Percentiles rank a stretch among this genome's conserved stretches.
These are phyloP conservation scores for Penicillium sp. DNA, from an alignment of 2,329 filamentous ascomycete genomes.

Conservation along the genomic window DNA sequence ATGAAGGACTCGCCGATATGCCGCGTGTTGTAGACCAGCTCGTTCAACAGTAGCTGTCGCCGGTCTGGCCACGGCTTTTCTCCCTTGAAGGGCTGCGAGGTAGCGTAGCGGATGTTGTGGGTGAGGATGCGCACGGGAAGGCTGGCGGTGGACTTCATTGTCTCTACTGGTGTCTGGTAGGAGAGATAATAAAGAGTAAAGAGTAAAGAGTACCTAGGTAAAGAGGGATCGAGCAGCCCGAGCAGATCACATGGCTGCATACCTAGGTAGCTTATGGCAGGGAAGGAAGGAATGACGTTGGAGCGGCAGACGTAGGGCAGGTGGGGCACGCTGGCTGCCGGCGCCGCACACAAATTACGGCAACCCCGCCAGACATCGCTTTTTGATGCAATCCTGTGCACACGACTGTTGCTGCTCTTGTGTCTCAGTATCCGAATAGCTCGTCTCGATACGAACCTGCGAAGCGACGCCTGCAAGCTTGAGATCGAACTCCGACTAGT, in stretches of 20 bases:
- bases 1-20: slow-evolving; percentile 47
- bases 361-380: slow-evolving; percentile 6
- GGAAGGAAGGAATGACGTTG: slow-evolving; percentile 7
- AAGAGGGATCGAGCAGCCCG: too few relatives aligned
- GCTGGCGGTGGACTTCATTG: slow-evolving; percentile 24
- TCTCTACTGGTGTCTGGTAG: too few relatives aligned
- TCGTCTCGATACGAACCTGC: too few relatives aligned
- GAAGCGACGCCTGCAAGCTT: background rate
- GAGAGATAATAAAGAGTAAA: too few relatives aligned
- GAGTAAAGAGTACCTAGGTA: too few relatives aligned
- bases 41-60: slow-evolving; percentile 42
- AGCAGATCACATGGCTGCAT: too few relatives aligned
- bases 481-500: too few relatives aligned
- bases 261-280: too few relatives aligned
- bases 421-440: too few relatives aligned
- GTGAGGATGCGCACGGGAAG: slow-evolving; percentile 49
- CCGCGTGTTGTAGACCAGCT: slow-evolving; percentile 46
- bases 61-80: slow-evolving; percentile 51
- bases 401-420: slow-evolving; percentile 10
- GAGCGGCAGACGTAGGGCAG: background rate
- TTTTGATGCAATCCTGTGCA: slow-evolving; percentile 5
- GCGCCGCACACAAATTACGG: slow-evolving; percentile 11
- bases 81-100: slow-evolving; percentile 44
- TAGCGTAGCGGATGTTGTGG: slow-evolving; percentile 58
- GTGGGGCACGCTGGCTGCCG: slow-evolving; percentile 5